A percentile compares a stretch with the other conserved stretches of the same genome.
Evolutionary conservation across 768 basidiomycete species (phyloP).

Genomic region (Leccinum barrowsii): DNA sequence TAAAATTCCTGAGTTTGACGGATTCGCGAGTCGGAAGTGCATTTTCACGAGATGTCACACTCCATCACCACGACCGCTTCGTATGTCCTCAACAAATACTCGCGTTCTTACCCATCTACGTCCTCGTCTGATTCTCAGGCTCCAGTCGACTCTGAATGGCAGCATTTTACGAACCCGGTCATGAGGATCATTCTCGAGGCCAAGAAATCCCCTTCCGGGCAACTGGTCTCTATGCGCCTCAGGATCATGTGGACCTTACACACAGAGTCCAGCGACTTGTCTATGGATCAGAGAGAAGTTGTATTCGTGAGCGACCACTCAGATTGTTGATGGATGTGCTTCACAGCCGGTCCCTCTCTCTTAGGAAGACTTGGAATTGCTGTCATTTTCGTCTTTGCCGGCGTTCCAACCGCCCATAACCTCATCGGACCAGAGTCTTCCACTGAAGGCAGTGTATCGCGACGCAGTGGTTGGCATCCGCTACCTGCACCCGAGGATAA

Average conservation of each 20-base stretch:
- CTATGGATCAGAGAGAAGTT: constrained; percentile 51
- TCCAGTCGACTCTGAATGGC: constrained; percentile 54
- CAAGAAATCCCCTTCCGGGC: constrained; percentile 45
- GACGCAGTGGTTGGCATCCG: constrained; percentile 72
- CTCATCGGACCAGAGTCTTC: constrained; percentile 50
- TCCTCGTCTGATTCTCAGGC: constrained; percentile 16
- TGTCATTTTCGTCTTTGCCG: constrained; percentile 56
- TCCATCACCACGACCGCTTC: constrained; percentile 54
- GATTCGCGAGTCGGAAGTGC: neutral
- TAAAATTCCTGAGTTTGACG: neutral
- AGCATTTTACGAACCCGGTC: constrained; percentile 71
- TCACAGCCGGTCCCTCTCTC: neutral
- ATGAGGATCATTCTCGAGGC: constrained; percentile 62
- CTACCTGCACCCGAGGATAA: constrained; percentile 53
- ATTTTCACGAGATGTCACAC: constrained; percentile 24
- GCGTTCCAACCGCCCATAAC: constrained; percentile 26
- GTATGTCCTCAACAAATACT: constrained; percentile 62
- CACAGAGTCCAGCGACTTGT: constrained; percentile 32
- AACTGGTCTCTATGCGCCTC: constrained; percentile 61
- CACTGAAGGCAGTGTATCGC: constrained; percentile 79
- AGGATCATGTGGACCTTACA: constrained; percentile 63
- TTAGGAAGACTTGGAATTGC: constrained; percentile 76
- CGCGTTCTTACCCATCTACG: constrained; percentile 51
- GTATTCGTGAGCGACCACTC: constrained; percentile 53
- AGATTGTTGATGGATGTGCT: neutral